Percentiles rank a stretch among this genome's conserved stretches.
Evolutionary conservation across 768 basidiomycete genomes (phyloP).

Genomic region (Lentinula aciculospora): DNA sequence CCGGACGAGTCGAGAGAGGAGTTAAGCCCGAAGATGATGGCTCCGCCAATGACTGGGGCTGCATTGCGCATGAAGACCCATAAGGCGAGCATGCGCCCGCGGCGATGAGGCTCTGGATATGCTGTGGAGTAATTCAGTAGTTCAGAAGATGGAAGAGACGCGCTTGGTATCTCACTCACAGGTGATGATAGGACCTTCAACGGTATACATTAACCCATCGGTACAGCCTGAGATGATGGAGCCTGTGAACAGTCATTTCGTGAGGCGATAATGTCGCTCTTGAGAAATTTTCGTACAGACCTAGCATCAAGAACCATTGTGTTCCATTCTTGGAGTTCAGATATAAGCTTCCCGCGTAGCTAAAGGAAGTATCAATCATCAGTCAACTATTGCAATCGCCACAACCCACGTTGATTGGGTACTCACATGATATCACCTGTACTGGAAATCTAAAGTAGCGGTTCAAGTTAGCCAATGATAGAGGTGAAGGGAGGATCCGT

Average conservation of each 20-base stretch:
- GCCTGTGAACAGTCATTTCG: slow-evolving; percentile 9
- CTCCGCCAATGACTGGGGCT: slow-evolving; percentile 27
- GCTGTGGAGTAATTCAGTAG: slow-evolving; percentile 13
- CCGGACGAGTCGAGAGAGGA: slow-evolving; percentile 20
- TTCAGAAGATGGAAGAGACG: neutral
- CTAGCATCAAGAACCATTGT: slow-evolving; percentile 29
- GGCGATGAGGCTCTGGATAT: slow-evolving; percentile 26
- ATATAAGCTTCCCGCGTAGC: slow-evolving; percentile 26
- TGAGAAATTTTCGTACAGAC: slow-evolving; percentile 5
- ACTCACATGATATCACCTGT: slow-evolving; percentile 25
- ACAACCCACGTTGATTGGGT: neutral
- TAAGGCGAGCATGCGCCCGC: slow-evolving; percentile 26
- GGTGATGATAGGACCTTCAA: slow-evolving; percentile 27
- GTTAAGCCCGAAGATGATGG: slow-evolving; percentile 27
- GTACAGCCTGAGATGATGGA: slow-evolving; percentile 25
- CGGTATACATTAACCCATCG: slow-evolving; percentile 26
- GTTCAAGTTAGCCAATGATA: neutral
- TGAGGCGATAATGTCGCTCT: neutral
- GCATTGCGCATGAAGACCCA: slow-evolving; percentile 29
- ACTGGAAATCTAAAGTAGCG: slow-evolving; percentile 18
- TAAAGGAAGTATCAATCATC: slow-evolving; percentile 1
- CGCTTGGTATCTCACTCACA: slow-evolving; percentile 11
- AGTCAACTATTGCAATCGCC: neutral
- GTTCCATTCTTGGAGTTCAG: slow-evolving; percentile 28
- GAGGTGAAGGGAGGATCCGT: neutral